Evolutionary conservation across 768 basidiomycete species (phyloP), one percentile per base, ranked within the genome.

Genomic region (Tulasnella sp.): DNA sequence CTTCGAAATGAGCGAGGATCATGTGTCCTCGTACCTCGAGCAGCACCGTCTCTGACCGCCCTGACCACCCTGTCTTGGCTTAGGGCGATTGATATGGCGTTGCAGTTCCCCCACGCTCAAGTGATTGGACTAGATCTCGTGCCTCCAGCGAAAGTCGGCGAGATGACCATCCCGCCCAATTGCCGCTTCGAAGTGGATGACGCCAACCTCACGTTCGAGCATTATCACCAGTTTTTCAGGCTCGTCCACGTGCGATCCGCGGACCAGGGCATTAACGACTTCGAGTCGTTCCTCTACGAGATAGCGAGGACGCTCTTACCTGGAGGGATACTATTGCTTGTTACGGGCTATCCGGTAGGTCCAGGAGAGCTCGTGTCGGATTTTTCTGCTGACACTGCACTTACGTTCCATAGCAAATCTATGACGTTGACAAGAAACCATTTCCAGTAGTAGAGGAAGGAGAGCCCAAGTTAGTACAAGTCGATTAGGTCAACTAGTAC

Each of bases 71-170:
- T n/a, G 40, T n/a, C 6, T 34, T 71, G 22, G 44, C 42, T n/a
- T 29, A 73, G 72, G 74, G 72, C 74, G 26, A 44, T 73, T 11
- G 52, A 72, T 14, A 75, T 75, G 72, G 74, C 72, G 0, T 19
- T 69, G 29, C 66, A 73, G n/a, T 75, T 73, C 37, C 72, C 74
- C 1, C 72, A 73, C 37, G 74, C 65, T 5, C 72, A 75, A 7
- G 74, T 75, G 7, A 6, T 75, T 7, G 74, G 74, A 6, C 19
- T 75, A 5, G 74, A 75, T 62, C 35, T 75, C 5, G 74, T 73
- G 5, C 47, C 69, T 9, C 73, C 69, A 36, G 70, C 41, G 17
- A 59, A 26, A 5, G 8, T 63, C 9, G 16, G 22, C n/a, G 62
- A 63, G 9, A 36, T 12, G 3, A 37, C 14, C 14, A 22, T 72